phyloP scores from a whole-genome alignment of 495 filamentous ascomycete genomes.

The Xylaria curta region DNA sequence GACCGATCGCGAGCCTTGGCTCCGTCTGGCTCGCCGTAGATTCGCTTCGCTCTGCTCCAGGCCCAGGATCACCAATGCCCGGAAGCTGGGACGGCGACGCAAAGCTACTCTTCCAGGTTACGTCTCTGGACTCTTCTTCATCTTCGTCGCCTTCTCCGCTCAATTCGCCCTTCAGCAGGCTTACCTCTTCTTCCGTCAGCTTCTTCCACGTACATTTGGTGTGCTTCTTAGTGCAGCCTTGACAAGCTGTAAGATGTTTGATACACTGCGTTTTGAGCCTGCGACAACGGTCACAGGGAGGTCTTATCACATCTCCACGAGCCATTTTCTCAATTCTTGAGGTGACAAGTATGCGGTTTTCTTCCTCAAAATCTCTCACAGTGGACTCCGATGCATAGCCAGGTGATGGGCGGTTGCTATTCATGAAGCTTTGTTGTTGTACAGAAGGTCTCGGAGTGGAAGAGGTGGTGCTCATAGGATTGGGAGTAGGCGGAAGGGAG shows the following conservation, averaged over 20 bases:
- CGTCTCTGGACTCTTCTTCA: conserved; percentile 35
- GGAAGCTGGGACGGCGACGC: conserved; percentile 26
- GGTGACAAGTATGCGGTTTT: conserved; percentile 68
- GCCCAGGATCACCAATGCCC: conserved; percentile 32
- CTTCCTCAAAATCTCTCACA: conserved; percentile 36
- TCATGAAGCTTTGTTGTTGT: conserved; percentile 34
- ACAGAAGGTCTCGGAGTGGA: conserved; percentile 39
- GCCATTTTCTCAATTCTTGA: conserved; percentile 75
- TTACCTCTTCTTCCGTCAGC: conserved; percentile 72
- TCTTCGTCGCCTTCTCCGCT: conserved; percentile 36
- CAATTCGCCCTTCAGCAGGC: conserved; percentile 38
- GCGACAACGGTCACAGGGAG: conserved; percentile 84
- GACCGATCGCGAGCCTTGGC: conserved; percentile 37
- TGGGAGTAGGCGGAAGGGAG: conserved; percentile 41
- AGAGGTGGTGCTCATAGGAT: conserved; percentile 35
- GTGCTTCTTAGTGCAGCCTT: conserved; percentile 88
- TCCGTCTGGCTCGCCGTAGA: conserved; percentile 27
- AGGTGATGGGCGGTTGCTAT: conserved; percentile 39
- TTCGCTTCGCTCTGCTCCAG: conserved; percentile 34
- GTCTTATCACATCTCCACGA: conserved; percentile 73
- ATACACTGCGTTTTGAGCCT: conserved; percentile 80
- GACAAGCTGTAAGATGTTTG: conserved; percentile 84
- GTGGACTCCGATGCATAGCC: conserved; percentile 34
- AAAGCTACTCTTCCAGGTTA: conserved; percentile 30
- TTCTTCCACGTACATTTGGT: conserved; percentile 84